Base-by-base conservation (phyloP, 169 alveolate species). In the Eimeria zaria region DNA sequence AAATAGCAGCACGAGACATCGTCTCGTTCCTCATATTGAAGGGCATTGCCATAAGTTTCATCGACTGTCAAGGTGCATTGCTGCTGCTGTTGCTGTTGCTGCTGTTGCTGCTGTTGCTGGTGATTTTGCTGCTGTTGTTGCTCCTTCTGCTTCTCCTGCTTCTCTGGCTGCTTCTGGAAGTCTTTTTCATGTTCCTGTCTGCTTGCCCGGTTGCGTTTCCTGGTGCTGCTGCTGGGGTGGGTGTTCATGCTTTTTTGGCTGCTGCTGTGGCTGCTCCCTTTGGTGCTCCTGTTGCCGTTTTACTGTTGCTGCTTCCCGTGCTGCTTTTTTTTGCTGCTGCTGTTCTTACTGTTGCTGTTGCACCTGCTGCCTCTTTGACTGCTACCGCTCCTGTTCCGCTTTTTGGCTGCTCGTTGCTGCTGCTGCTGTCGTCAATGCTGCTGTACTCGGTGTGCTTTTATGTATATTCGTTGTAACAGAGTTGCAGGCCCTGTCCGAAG, bases 21-120 rank as follows among this genome's bases (percentile, higher is more conserved):
- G 18, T 64, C 51, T 80, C 76, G 46, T 83, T 81, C 51, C 78
- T 81, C 55, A 58, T 36, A 4, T 41, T 76, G 27, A 39, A 36
- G 1, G 88, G 81, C n/a, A 55, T 60, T 22, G 44, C 96, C 22
- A 53, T 74, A 27, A 55, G n/a, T 33, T 81, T 76, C 76, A n/a
- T 94, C 22, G 87, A 69, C 53, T 39, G 85, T 18, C 51, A 80
- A 18, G 96, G 96, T 92, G 20, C 12, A 76, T 41, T 44, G 46
- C n/a, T 39, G 48, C 41, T 20, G 27, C 16, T 20, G 62, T 22
- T 36, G 62, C 6, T 58, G 69, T 22, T 58, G 69, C 69, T 58
- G 69, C 69, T 58, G 30, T 20, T 6, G 30, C 76, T 64, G 58
- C 58, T 51, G 24, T 16, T 74, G 12, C 91, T 51, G 46, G 0